phyloP scores from a whole-genome alignment of 1,284 basidiomycete species.

The Sphagnurus paluster region DNA sequence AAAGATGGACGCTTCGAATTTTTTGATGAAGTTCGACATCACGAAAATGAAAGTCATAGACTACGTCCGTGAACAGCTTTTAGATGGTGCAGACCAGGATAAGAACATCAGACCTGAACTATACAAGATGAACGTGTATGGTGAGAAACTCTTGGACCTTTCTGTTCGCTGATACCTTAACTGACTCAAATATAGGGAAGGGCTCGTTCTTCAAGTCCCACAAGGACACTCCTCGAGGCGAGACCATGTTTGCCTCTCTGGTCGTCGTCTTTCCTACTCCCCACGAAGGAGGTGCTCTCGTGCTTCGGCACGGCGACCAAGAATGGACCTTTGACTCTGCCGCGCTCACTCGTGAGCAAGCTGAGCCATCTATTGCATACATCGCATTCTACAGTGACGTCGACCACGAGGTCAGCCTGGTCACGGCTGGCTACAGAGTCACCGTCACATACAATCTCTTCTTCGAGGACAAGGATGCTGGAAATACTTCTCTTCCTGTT shows the following conservation, averaged over 20 bases:
- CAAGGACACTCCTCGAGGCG: constrained; percentile 38
- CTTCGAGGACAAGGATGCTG: constrained; percentile 16
- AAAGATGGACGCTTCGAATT: constrained; percentile 29
- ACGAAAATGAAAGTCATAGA: constrained; percentile 23
- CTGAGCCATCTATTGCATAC: constrained; percentile 28
- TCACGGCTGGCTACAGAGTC: constrained; percentile 38
- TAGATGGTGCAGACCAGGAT: constrained; percentile 11
- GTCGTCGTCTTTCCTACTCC: constrained; percentile 41
- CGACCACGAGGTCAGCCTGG: constrained; percentile 41
- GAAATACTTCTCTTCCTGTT: background rate
- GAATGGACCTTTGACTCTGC: constrained; percentile 37
- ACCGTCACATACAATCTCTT: constrained; percentile 43
- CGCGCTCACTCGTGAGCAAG: constrained; percentile 13
- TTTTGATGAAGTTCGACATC: constrained; percentile 29
- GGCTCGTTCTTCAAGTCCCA: too few species aligned
- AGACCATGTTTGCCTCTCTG: constrained; percentile 49
- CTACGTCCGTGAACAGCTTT: constrained; percentile 13
- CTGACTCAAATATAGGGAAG: constrained; percentile 31
- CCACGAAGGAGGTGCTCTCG: constrained; percentile 40
- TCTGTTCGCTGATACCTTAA: too few species aligned
- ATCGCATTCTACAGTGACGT: too few species aligned
- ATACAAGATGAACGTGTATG: constrained; percentile 32
- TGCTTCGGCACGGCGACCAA: constrained; percentile 31
- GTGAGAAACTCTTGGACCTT: constrained; percentile 12
- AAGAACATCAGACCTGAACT: constrained; percentile 20